phyloP scores from a whole-genome alignment of 2,329 filamentous ascomycete genomes.

The Graphilbum sp. region DNA sequence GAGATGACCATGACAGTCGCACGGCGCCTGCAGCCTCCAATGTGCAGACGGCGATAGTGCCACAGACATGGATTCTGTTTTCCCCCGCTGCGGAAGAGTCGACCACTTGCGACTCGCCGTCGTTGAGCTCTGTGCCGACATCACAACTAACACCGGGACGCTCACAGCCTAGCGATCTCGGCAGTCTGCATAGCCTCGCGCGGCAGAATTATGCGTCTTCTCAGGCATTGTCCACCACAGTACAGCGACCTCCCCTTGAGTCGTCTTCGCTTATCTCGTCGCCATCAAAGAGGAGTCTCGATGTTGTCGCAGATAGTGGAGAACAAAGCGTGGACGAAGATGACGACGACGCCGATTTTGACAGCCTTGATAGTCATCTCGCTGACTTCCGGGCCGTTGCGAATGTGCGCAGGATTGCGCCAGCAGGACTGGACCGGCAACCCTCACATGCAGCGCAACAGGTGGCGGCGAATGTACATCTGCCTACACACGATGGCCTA shows the following conservation, averaged over 20 bases:
- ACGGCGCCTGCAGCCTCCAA: not conserved
- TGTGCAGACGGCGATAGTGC: constrained; percentile 40
- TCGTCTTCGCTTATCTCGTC: constrained; percentile 5
- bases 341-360: constrained; percentile 61
- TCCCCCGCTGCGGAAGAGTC: constrained; percentile 50
- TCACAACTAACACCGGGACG: constrained; percentile 49
- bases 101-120: constrained; percentile 37
- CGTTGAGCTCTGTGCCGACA: constrained; percentile 48
- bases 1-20: not conserved
- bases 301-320: constrained; percentile 19
- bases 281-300: not conserved
- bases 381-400: constrained; percentile 64
- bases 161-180: constrained; percentile 65
- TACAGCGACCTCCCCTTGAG: constrained; percentile 8
- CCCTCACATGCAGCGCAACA: constrained; percentile 12
- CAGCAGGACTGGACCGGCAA: constrained; percentile 13
- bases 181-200: constrained; percentile 55
- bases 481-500: constrained; percentile 86
- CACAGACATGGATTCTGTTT: constrained; percentile 94
- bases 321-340: not conserved
- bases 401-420: constrained; percentile 20
- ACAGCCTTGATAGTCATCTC: constrained; percentile 84
- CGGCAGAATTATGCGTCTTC: constrained; percentile 29
- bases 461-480: constrained; percentile 13
- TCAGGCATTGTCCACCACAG: constrained; percentile 1